Base-by-base conservation (phyloP, 352 stramenopile genomes). In the Pythium rishiriense region DNA sequence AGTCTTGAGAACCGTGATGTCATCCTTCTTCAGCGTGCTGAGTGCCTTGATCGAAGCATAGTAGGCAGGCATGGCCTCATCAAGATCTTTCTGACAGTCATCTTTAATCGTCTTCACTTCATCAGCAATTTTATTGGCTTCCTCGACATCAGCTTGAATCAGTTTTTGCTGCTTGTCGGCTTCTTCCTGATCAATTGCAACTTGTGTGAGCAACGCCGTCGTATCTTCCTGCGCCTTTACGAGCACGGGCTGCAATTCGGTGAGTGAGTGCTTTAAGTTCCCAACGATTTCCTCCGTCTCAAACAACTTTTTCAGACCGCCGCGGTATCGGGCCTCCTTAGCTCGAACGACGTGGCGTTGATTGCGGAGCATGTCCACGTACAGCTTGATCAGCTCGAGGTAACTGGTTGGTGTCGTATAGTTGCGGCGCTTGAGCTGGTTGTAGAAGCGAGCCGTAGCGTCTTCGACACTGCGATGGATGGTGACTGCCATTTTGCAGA, bases 391-490 rank as follows among this genome's bases (percentile, higher is more conserved):
- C 14, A 98, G 78, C 69, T 98, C 95, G 9, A 98, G 65, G 67
- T 98, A 98, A 35, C 84, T 97, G 8, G 96, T 98, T 14, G 96
- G 95, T 5, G 96, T 98, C 21, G 98, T 93, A 58, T 98, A 98
- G 61, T 98, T 98, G 50, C 96, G 86, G 0, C 95, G 85, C 24
- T 89, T 77, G 31, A 97, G 66, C 41, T 83, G 77, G 50, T 88
- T 77, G 1, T 94, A 62, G 48, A 98, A 98, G 12, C 81, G 76
- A 33, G 79, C 73, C 19, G 88, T 96, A 25, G 97, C 83, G 1
- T 90, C 78, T 88, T 98, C 93, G 14, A 98, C 94, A 39, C 82
- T 96, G 31, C 90, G 83, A 62, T 98, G 94, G 54, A 98, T 98
- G 9, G 87, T 97, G 26, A 98, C 93, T 4, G 90, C 92, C 87